A percentile compares a stretch with the other conserved stretches of the same genome.
phyloP scores from a whole-genome alignment of 2,329 filamentous ascomycete genomes.

The Colletotrichum falcatum region DNA sequence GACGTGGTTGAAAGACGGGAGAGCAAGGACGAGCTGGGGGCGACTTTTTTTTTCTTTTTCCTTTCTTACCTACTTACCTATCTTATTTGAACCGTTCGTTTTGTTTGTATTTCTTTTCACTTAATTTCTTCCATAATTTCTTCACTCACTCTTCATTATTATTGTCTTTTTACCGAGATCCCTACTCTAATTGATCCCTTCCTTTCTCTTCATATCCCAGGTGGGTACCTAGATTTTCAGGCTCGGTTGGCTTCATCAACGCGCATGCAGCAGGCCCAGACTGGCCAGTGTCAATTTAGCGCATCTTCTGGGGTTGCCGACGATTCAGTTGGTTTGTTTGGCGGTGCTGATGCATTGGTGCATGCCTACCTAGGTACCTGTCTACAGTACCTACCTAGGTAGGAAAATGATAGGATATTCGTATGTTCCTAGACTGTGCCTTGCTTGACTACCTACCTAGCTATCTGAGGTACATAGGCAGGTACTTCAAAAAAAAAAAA shows the following conservation, averaged over 20 bases:
- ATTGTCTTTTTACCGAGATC: background rate
- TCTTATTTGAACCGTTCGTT: background rate
- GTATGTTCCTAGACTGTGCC: background rate
- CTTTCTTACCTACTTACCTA: too few relatives aligned
- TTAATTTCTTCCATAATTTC: background rate
- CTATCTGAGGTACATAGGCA: background rate
- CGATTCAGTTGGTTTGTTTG: background rate
- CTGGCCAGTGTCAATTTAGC: background rate
- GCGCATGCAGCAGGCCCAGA: too few relatives aligned
- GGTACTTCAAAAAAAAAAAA: too few relatives aligned
- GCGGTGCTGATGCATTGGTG: background rate
- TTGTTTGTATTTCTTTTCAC: background rate
- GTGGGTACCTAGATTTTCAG: background rate
- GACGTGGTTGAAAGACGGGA: constrained; percentile 35
- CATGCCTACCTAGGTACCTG: too few relatives aligned
- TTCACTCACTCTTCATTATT: background rate
- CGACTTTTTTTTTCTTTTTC: too few relatives aligned
- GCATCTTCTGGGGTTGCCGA: background rate
- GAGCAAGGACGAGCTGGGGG: background rate
- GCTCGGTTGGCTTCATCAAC: background rate
- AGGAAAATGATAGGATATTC: background rate
- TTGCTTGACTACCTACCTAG: too few relatives aligned
- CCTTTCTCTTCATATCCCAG: too few relatives aligned
- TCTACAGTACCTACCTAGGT: background rate
- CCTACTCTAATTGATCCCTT: background rate